A percentile compares a stretch with the other conserved stretches of the same genome.
Evolutionary conservation across 495 filamentous ascomycete species (phyloP).

Genomic region (Aspergillus avenaceus): DNA sequence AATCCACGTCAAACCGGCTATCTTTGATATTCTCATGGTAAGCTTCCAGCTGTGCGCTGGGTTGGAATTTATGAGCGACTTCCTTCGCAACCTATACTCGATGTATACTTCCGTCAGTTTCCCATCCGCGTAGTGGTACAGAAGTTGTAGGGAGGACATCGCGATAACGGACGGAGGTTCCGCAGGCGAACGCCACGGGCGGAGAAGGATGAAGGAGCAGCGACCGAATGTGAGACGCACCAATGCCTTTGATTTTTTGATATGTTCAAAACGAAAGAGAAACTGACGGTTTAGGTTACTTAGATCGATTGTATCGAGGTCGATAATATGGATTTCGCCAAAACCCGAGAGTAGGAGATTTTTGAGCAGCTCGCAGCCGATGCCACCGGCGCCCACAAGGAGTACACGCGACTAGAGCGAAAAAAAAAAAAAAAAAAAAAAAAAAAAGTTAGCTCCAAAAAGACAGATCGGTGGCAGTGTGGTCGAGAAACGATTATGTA

Average conservation of each 20-base stretch:
- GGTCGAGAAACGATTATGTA: slow-evolving; percentile 23
- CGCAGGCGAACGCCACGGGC: slow-evolving; percentile 6
- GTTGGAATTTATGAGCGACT: slow-evolving; percentile 85
- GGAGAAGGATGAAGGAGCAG: slow-evolving; percentile 2
- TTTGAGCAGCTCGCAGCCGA: slow-evolving; percentile 97
- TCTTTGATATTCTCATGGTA: slow-evolving; percentile 97
- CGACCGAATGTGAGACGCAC: slow-evolving; percentile 49
- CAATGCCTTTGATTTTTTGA: slow-evolving; percentile 94
- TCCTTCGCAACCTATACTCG: slow-evolving; percentile 81
- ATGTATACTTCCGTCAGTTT: slow-evolving; percentile 16
- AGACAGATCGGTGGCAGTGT: background rate
- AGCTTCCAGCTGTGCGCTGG: slow-evolving; percentile 80
- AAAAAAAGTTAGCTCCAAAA: slow-evolving; percentile 13
- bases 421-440: background rate
- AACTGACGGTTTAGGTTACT: slow-evolving; percentile 99
- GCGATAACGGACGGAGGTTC: background rate
- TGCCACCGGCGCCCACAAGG: slow-evolving; percentile 94
- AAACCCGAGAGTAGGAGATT: slow-evolving; percentile 93
- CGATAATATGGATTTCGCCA: slow-evolving; percentile 91
- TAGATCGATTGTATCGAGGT: slow-evolving; percentile 96
- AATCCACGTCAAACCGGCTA: slow-evolving; percentile 79
- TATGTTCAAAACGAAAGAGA: slow-evolving; percentile 93
- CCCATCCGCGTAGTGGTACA: background rate
- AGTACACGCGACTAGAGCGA: slow-evolving; percentile 71
- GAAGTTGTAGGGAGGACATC: background rate